phyloP scores from a whole-genome alignment of 1,139 yeast genomes.

The Hyphopichia wangnamkhiaoensis region DNA sequence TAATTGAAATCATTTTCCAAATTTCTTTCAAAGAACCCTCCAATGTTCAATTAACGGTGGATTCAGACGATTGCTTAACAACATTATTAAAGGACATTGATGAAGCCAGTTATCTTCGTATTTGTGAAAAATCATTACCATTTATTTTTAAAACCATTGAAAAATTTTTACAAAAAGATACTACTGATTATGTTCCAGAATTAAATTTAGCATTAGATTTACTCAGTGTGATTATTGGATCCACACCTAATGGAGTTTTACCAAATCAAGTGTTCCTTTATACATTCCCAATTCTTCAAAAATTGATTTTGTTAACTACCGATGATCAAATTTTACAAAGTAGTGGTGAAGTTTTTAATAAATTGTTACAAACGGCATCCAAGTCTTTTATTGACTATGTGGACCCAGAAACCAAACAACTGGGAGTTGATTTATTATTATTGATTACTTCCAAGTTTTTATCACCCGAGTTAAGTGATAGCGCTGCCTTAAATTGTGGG shows the following conservation, averaged over 20 bases:
- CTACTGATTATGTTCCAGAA: constrained; percentile 54
- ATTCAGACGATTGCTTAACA: constrained; percentile 60
- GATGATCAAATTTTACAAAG: constrained; percentile 82
- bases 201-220: constrained; percentile 69
- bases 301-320: constrained; percentile 52
- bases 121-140: constrained; percentile 57
- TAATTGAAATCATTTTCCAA: constrained; percentile 57
- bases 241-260: constrained; percentile 42
- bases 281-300: constrained; percentile 53
- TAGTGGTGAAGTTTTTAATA: constrained; percentile 73
- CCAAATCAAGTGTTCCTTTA: constrained; percentile 50
- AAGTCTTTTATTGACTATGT: constrained; percentile 42
- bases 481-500: constrained; percentile 78
- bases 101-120: constrained; percentile 42
- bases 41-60: constrained; percentile 67
- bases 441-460: constrained; percentile 68
- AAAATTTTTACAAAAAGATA: constrained; percentile 15
- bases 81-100: constrained; percentile 54
- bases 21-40: constrained; percentile 76
- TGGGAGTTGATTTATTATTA: constrained; percentile 59
- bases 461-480: constrained; percentile 71
- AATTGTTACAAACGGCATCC: constrained; percentile 56
- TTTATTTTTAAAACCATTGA: constrained; percentile 42
- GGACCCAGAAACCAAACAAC: constrained; percentile 36
- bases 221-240: constrained; percentile 55